These are phyloP conservation scores for Flaveria bidentis DNA, from an alignment of 129 eudicot genomes.

Conservation along the genomic window DNA sequence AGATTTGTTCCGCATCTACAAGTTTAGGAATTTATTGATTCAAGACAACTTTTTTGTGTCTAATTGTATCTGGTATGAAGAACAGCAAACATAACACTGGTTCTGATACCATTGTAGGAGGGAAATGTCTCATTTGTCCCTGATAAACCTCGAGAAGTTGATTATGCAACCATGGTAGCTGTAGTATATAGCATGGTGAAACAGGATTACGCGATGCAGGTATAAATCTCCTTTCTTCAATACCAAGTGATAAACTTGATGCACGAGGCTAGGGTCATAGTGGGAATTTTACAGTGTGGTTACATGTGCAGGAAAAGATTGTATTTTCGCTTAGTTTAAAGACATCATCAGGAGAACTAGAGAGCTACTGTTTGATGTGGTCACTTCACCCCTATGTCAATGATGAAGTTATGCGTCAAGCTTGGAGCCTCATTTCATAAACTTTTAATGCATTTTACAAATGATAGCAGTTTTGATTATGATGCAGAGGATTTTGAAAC, in stretches of 20 bases:
- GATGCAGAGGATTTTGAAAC: background rate
- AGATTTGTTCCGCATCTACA: background rate
- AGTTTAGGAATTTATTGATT: background rate
- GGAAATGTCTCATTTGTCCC: slow-evolving; percentile 30
- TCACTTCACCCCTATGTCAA: slow-evolving; percentile 74
- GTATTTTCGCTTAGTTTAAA: slow-evolving; percentile 59
- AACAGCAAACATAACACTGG: slow-evolving; percentile 5
- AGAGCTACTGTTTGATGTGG: slow-evolving; percentile 87
- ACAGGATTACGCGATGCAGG: slow-evolving; percentile 86
- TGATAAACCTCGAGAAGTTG: slow-evolving; percentile 38
- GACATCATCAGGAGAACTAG: slow-evolving; percentile 70
- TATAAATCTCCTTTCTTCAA: slow-evolving; percentile 23
- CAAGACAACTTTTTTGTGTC: background rate
- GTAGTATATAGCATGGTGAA: slow-evolving; percentile 67
- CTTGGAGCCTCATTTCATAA: slow-evolving; percentile 63
- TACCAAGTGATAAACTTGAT: background rate
- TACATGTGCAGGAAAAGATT: slow-evolving; percentile 57
- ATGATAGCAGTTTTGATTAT: background rate
- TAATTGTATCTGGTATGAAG: background rate
- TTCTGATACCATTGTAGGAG: slow-evolving; percentile 33
- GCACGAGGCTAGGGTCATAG: slow-evolving; percentile 5
- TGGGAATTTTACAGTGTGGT: slow-evolving; percentile 1
- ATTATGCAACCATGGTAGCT: slow-evolving; percentile 66
- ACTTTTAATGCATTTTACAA: background rate
- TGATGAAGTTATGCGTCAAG: slow-evolving; percentile 67